Evolutionary conservation across 1,284 basidiomycete genomes (phyloP).

Genomic region (Tilletia walkeri): DNA sequence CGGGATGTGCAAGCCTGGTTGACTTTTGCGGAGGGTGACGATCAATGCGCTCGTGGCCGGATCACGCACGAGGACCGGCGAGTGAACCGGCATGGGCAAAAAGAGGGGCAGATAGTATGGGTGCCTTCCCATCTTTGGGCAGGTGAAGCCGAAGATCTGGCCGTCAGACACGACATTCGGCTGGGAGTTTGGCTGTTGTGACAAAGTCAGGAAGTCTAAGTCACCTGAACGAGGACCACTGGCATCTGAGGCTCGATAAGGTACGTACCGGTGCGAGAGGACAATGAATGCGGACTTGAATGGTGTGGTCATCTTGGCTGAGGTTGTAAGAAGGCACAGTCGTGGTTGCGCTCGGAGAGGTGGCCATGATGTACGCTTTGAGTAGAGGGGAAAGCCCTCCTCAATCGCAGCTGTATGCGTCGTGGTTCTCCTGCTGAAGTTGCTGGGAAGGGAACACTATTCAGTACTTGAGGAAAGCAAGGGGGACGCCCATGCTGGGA

Average conservation of each 20-base stretch:
- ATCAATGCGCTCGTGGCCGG: slow-evolving; percentile 9
- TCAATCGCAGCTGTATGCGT: no score
- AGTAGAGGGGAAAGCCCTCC: no score
- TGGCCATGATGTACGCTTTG: neutral
- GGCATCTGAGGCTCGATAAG: neutral
- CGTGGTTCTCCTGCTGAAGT: no score
- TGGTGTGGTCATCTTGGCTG: slow-evolving; percentile 18
- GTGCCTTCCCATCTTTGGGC: slow-evolving; percentile 6
- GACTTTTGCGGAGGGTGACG: slow-evolving; percentile 13
- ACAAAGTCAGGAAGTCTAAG: neutral
- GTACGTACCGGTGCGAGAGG: neutral
- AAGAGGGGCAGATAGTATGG: slow-evolving; percentile 10
- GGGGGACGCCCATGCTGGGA: no score
- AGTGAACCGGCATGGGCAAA: slow-evolving; percentile 10
- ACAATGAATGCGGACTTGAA: slow-evolving; percentile 17
- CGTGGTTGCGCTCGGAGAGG: slow-evolving; percentile 3
- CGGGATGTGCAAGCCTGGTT: slow-evolving; percentile 12
- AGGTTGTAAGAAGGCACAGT: slow-evolving; percentile 17
- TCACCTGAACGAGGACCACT: neutral
- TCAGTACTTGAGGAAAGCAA: no score
- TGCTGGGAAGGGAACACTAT: no score
- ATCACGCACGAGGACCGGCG: neutral
- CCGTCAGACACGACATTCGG: neutral
- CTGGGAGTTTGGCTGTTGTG: neutral
- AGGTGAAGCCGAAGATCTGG: slow-evolving; percentile 16